phyloP scores from a whole-genome alignment of 805 yeast genomes.

The Candida gorgasii region DNA sequence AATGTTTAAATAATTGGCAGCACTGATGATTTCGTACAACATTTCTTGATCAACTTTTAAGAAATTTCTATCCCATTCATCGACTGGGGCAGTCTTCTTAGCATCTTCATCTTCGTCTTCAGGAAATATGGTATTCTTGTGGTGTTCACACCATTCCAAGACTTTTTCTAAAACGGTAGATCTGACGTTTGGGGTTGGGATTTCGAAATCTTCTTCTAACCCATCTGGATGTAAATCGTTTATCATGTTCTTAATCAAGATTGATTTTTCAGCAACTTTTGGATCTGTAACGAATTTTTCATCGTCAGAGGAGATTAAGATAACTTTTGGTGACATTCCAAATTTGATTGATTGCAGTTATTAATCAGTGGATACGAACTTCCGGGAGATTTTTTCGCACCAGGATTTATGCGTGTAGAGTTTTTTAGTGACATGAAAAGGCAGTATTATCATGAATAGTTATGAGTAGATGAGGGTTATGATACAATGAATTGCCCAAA shows the following conservation, averaged over 20 bases:
- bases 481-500: no score
- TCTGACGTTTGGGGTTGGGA: conserved; percentile 90
- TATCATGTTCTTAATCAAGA: conserved; percentile 81
- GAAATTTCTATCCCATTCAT: conserved; percentile 93
- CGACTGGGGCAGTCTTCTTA: conserved; percentile 82
- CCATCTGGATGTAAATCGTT: conserved; percentile 62
- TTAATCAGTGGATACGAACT: background rate
- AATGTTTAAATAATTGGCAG: conserved; percentile 75
- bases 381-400: background rate
- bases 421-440: no score
- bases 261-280: conserved; percentile 82
- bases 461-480: no score
- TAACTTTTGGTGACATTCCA: conserved; percentile 36
- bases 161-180: conserved; percentile 85
- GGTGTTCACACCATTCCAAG: conserved; percentile 93
- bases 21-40: conserved; percentile 75
- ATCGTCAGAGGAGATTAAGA: conserved; percentile 74
- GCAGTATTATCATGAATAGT: no score
- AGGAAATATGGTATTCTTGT: conserved; percentile 73
- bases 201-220: conserved; percentile 70
- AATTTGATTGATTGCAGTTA: background rate
- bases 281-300: conserved; percentile 73
- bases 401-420: background rate
- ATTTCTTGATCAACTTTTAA: conserved; percentile 89
- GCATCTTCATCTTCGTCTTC: conserved; percentile 81